Percentiles rank a stretch among this genome's conserved stretches.
Evolutionary conservation across 73 alveolate genomes (phyloP).

Genomic region (Diophrys appendiculata): DNA sequence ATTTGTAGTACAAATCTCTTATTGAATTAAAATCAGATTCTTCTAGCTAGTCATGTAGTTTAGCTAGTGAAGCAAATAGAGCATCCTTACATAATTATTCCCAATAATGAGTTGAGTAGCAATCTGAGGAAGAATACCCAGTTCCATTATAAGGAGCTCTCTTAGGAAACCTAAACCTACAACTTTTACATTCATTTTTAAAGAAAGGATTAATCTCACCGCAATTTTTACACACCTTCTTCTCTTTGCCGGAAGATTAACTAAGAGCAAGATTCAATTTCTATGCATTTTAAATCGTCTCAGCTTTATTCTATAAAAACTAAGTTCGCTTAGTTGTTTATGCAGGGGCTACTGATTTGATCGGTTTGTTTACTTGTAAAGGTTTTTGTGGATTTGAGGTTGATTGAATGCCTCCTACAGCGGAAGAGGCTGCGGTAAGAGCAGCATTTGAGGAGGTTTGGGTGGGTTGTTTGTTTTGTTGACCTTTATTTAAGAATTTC

Average conservation of each 20-base stretch:
- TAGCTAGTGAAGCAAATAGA: constrained; percentile 20
- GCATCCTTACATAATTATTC: constrained; percentile 46
- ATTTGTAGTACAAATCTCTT: constrained; percentile 37
- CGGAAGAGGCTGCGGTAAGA: too few relatives aligned
- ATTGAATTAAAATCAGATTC: constrained; percentile 46
- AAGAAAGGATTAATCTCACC: constrained; percentile 47
- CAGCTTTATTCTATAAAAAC: too few relatives aligned
- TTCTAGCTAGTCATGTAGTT: constrained; percentile 25
- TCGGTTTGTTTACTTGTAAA: background rate
- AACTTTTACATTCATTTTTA: constrained; percentile 44
- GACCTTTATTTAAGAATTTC: background rate
- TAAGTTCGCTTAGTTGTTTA: background rate
- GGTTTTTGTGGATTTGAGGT: constrained; percentile 2
- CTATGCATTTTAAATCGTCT: too few relatives aligned
- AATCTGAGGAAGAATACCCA: constrained; percentile 17
- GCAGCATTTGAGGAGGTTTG: too few relatives aligned
- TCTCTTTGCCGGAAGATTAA: constrained; percentile 2
- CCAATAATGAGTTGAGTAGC: constrained; percentile 58
- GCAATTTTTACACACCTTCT: constrained; percentile 44
- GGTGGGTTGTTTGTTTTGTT: background rate
- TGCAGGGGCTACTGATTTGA: background rate
- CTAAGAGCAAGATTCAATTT: background rate
- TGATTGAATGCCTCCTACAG: background rate
- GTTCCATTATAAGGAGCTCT: background rate
- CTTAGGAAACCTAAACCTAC: constrained; percentile 26